These are phyloP conservation scores for Triticum monococcum DNA, from an alignment of 176 grass and related monocot genomes.

Conservation along the genomic window DNA sequence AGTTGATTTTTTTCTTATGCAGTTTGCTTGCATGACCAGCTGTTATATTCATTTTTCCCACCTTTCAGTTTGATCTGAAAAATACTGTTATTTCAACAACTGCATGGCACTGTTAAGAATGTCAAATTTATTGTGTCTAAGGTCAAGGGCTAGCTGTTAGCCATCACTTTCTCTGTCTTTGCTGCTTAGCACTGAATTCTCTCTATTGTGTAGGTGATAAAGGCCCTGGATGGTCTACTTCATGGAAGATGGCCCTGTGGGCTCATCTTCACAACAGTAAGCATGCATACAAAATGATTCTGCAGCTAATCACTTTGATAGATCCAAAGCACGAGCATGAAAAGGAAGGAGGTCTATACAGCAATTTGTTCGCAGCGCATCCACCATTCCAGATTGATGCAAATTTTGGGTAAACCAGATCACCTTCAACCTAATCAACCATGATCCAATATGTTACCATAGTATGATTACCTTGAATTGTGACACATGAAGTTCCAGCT, in stretches of 20 bases:
- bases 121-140: not conserved
- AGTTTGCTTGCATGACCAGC: not conserved
- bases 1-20: not conserved
- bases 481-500: not conserved
- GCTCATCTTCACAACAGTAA: constrained; percentile 73
- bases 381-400: constrained; percentile 98
- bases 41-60: not conserved
- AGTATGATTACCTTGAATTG: not conserved
- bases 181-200: not conserved
- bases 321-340: constrained; percentile 64
- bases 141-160: not conserved
- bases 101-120: not conserved
- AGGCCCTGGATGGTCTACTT: constrained; percentile 92
- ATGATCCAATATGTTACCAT: too few species aligned
- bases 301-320: constrained; percentile 74
- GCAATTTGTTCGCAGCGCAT: constrained; percentile 92
- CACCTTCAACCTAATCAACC: constrained; percentile 1
- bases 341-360: constrained; percentile 91
- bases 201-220: constrained; percentile 53
- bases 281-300: constrained; percentile 89
- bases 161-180: constrained; percentile 3
- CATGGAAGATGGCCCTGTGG: constrained; percentile 98
- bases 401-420: constrained; percentile 75
- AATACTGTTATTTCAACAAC: not conserved
- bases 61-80: constrained; percentile 9